These are phyloP conservation scores for Physaria fendleri DNA, from an alignment of 345 rosid species.

Conservation along the genomic window DNA sequence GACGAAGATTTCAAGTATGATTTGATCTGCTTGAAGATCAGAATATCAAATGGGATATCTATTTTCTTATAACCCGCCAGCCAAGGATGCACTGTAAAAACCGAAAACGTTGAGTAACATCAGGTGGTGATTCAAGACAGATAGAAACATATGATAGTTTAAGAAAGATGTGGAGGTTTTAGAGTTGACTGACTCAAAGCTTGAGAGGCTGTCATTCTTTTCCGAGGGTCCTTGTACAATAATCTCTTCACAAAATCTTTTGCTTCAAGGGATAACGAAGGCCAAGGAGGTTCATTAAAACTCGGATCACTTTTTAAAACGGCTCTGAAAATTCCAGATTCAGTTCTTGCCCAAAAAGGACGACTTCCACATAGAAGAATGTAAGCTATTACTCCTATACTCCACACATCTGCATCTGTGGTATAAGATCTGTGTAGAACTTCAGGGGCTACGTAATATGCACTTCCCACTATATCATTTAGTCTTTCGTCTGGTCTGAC, in stretches of 20 bases:
- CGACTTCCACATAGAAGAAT: slow-evolving; percentile 95
- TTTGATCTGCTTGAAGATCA: slow-evolving; percentile 65
- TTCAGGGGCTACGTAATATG: slow-evolving; percentile 96
- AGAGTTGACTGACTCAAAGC: slow-evolving; percentile 62
- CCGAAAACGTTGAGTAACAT: background rate
- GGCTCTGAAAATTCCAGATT: slow-evolving; percentile 87
- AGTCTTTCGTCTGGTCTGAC: slow-evolving; percentile 97
- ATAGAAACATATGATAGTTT: slow-evolving; percentile 1
- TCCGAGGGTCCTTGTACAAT: slow-evolving; percentile 79
- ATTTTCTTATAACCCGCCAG: slow-evolving; percentile 39
- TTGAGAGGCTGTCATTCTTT: slow-evolving; percentile 91
- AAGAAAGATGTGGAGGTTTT: background rate
- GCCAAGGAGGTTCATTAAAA: slow-evolving; percentile 90
- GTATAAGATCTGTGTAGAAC: slow-evolving; percentile 88
- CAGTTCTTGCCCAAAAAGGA: slow-evolving; percentile 98
- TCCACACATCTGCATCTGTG: slow-evolving; percentile 99
- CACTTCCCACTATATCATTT: slow-evolving; percentile 96
- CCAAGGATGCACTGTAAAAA: slow-evolving; percentile 90
- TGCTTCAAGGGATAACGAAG: slow-evolving; percentile 73
- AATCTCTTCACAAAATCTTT: slow-evolving; percentile 82
- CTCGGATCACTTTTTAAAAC: slow-evolving; percentile 88
- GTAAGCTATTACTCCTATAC: slow-evolving; percentile 91
- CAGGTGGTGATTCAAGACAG: background rate
- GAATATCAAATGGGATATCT: slow-evolving; percentile 71
- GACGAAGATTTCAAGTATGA: slow-evolving; percentile 77